phyloP scores from a whole-genome alignment of 345 rosid species.

The Clarkia xantiana region DNA sequence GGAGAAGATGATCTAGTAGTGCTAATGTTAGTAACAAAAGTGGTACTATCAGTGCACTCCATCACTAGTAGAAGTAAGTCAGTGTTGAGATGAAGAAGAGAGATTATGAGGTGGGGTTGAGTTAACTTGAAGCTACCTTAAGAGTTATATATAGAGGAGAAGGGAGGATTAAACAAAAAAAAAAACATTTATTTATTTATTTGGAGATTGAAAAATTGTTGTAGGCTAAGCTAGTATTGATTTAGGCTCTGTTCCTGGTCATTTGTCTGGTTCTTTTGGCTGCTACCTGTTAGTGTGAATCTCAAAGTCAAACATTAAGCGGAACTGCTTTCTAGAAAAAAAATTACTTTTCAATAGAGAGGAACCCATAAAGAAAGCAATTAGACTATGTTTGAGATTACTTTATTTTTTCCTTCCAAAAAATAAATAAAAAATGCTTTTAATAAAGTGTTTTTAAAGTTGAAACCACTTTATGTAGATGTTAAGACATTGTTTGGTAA shows the following conservation, averaged over 20 bases:
- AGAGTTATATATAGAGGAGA: neutral
- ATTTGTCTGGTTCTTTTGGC: neutral
- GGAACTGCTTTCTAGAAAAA: neutral
- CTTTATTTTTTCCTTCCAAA: too few relatives aligned
- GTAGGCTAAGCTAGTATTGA: too few relatives aligned
- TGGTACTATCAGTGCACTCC: conserved; percentile 1
- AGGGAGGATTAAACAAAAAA: conserved; percentile 1
- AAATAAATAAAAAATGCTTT: too few relatives aligned
- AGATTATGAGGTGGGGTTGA: conserved; percentile 8
- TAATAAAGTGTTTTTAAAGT: too few relatives aligned
- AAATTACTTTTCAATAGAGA: neutral
- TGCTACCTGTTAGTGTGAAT: conserved; percentile 1
- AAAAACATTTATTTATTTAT: too few relatives aligned
- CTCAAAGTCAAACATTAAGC: neutral
- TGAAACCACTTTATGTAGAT: too few relatives aligned
- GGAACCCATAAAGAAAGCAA: too few relatives aligned
- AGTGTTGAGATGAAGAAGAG: conserved; percentile 3
- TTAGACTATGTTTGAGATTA: too few relatives aligned
- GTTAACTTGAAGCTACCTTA: neutral
- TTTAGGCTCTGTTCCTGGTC: conserved; percentile 2
- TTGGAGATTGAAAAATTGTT: too few relatives aligned
- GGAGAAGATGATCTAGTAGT: conserved; percentile 1
- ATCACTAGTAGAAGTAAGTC: neutral
- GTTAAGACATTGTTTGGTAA: too few relatives aligned
- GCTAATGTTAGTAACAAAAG: neutral